These are phyloP conservation scores for Pisolithus marmoratus DNA, from an alignment of 768 basidiomycete species.

Conservation along the genomic window DNA sequence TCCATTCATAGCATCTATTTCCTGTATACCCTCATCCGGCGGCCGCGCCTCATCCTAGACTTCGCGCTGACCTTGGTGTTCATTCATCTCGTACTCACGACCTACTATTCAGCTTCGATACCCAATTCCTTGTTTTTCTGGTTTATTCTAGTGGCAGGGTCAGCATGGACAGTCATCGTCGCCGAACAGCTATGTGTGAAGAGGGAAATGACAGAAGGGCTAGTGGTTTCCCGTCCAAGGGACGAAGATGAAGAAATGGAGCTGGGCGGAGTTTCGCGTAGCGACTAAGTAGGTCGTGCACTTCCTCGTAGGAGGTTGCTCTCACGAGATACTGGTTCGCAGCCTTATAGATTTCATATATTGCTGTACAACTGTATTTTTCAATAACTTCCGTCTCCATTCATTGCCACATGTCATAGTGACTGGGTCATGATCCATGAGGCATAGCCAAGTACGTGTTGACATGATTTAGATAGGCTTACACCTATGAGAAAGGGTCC, in stretches of 20 bases:
- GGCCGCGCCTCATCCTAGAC: constrained; percentile 92
- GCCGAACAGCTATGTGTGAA: constrained; percentile 91
- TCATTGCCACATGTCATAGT: no score
- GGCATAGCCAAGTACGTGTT: no score
- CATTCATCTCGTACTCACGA: constrained; percentile 90
- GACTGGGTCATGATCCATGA: no score
- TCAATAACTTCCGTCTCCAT: no score
- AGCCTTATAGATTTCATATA: neutral
- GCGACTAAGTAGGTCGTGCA: constrained; percentile 52
- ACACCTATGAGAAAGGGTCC: no score
- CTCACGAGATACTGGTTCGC: neutral
- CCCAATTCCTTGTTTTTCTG: constrained; percentile 95
- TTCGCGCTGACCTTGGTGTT: constrained; percentile 87
- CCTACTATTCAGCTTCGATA: constrained; percentile 61
- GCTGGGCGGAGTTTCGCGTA: constrained; percentile 42
- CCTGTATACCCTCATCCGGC: constrained; percentile 80
- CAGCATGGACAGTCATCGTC: constrained; percentile 67
- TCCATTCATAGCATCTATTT: constrained; percentile 53
- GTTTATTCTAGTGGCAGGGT: constrained; percentile 66
- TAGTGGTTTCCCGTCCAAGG: constrained; percentile 45
- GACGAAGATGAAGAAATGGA: constrained; percentile 51
- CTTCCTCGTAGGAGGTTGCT: constrained; percentile 5
- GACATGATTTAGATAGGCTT: no score
- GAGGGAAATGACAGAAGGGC: constrained; percentile 84
- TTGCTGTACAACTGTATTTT: neutral